Base-by-base conservation (phyloP, 768 basidiomycete species). In the Phallus indusiatus region DNA sequence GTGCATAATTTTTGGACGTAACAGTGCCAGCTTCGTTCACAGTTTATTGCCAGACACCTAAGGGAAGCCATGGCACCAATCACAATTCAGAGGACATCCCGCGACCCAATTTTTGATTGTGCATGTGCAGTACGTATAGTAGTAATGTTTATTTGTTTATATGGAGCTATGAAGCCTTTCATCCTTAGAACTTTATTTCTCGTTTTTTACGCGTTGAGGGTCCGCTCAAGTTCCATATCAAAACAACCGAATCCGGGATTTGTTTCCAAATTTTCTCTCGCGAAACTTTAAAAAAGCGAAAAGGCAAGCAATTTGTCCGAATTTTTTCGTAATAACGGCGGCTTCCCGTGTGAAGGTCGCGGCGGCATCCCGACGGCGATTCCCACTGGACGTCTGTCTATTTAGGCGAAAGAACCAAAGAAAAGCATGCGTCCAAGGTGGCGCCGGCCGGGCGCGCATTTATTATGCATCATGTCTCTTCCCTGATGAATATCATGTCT, bases 341-440 rank as follows among this genome's bases (percentile, higher is more conserved):
- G 42, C 42, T 42, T n/a, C n/a, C 42, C 42, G 42, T 42, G 42
- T 42, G 42, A 42, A 42, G 42, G 42, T 12, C n/a, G n/a, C n/a
- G 42, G 42, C 42, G 42, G 42, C 42, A 42, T 42, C 42, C 42
- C 42, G 42, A 42, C 42, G 42, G 42, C n/a, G 42, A 42, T 42
- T 42, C 42, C 42, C 42, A 42, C 42, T n/a, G n/a, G 28, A 28
- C 28, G 28, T 28, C 28, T 28, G 2, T 28, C 28, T 7, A 28
- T 28, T 28, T 28, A 28, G 28, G 28, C 28, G 28, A 28, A 7
- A 28, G 28, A 28, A 28, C 7, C 28, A 3, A n/a, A 28, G 28
- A 28, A 28, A 28, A 7, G 4, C 28, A 28, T 28, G 28, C 28
- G 28, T 28, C 0, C 85, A 88, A 67, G 85, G 86, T 12, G 86